Conservation (phyloP, 2,329 filamentous ascomycete genomes). For the Calonectria henricotiae region DNA sequence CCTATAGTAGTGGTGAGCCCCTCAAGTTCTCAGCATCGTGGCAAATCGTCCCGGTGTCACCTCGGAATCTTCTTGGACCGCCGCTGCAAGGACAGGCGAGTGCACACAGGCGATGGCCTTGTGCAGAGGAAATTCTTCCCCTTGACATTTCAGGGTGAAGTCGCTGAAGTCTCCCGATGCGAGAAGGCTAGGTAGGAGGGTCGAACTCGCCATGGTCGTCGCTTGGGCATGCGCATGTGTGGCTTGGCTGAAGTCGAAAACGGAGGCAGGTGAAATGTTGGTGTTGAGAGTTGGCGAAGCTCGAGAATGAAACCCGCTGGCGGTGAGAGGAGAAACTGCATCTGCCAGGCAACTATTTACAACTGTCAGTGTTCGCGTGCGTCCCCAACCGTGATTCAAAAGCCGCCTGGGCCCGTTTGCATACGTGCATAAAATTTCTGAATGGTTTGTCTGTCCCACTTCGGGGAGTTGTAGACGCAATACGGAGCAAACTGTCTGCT, state of each 20-base stretch:
- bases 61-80: slow-evolving; percentile 37
- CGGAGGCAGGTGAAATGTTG: neutral
- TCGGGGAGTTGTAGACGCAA: too few species aligned
- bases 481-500: too few species aligned
- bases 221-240: neutral
- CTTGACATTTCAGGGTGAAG: slow-evolving; percentile 42
- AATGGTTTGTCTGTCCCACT: neutral
- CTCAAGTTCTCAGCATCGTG: too few species aligned
- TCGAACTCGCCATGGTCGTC: neutral
- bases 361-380: neutral
- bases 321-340: neutral
- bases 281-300: neutral
- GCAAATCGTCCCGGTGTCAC: slow-evolving; percentile 8
- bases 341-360: neutral
- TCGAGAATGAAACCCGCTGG: neutral
- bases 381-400: neutral
- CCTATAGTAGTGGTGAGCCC: neutral
- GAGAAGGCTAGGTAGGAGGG: neutral
- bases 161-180: slow-evolving; percentile 43
- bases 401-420: too few species aligned
- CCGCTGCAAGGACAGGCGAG: slow-evolving; percentile 42
- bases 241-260: too few species aligned
- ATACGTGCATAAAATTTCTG: neutral
- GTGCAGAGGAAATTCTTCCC: slow-evolving; percentile 44
- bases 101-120: slow-evolving; percentile 45